Base-by-base conservation (phyloP, 169 alveolate genomes). In the Plasmodium inui region DNA sequence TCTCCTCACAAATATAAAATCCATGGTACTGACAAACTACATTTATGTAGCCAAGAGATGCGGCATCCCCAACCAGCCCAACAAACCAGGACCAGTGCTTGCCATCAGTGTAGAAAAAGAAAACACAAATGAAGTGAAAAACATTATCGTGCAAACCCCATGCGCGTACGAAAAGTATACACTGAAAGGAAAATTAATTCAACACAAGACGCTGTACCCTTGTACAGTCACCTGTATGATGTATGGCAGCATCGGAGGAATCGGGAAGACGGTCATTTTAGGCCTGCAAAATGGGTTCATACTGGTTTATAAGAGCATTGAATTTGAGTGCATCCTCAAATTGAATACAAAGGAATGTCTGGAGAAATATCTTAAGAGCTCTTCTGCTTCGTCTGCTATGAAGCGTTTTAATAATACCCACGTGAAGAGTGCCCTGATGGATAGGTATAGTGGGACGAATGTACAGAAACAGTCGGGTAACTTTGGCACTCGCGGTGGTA, bases 231-330 rank as follows among this genome's bases (percentile, higher is more conserved):
- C 98, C 4, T 95, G 92, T 55, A 93, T 95, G 46, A 72, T 96
- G 28, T 90, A 82, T 74, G 98, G 98, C 0, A 94, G 95, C 53
- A 96, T 96, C 41, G 97, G 94, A 5, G 98, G 98, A 9, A 96
- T 95, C 19, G 98, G 98, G 0, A 92, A 95, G 76, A 95, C 94
- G 0, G 91, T 85, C 26, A 83, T 95, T 9, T 95, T 96, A 82
- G 98, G 97, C 0, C 81, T 96, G 14, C 98, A 96, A 93, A 94
- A 94, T 70, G 98, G 98, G 0, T 93, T 72, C 83, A 91, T 96
- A 19, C 44, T 96, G 50, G 85, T 96, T 34, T 93, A 96, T 83
- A 90, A 91, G 53, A 76, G 91, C 28, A 96, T 83, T 14, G 90
- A 79, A 41, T 95, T 96, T 76, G 97, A 96, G 71, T 95, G 96